These are phyloP conservation scores for Phellopilus nigrolimitatus DNA, from an alignment of 1,284 basidiomycete species.

Conservation along the genomic window DNA sequence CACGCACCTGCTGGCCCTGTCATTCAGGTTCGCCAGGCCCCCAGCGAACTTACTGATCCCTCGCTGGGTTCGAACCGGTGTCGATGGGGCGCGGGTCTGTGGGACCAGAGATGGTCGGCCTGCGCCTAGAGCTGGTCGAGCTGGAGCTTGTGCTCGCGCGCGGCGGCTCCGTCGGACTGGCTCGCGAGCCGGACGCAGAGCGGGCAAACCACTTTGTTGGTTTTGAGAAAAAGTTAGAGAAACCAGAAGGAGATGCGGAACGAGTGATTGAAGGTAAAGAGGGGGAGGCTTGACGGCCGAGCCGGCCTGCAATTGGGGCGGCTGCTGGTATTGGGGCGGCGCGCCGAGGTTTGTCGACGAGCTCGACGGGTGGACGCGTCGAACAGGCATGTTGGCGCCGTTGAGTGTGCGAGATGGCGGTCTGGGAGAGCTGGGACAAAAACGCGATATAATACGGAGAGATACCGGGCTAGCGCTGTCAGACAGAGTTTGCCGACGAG, in stretches of 20 bases:
- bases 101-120: conserved; percentile 75
- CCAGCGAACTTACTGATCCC: conserved; percentile 22
- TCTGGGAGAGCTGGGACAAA: neutral
- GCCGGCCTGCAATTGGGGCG: neutral
- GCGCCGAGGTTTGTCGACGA: conserved; percentile 11
- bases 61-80: conserved; percentile 31
- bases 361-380: conserved; percentile 13
- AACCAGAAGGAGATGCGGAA: conserved; percentile 33
- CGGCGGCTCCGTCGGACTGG: conserved; percentile 42
- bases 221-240: conserved; percentile 41
- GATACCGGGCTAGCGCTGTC: neutral
- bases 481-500: conserved; percentile 4
- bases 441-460: neutral
- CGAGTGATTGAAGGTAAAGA: conserved; percentile 26
- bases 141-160: conserved; percentile 49
- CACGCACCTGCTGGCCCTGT: conserved; percentile 47
- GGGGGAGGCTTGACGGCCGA: conserved; percentile 16
- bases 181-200: conserved; percentile 35
- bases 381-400: conserved; percentile 8
- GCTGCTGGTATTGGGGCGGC: conserved; percentile 5
- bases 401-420: neutral
- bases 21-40: conserved; percentile 28
- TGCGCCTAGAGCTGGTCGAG: conserved; percentile 34
- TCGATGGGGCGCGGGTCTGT: conserved; percentile 74
- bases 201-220: conserved; percentile 46